Evolutionary conservation across 2,329 filamentous ascomycete species (phyloP).

Genomic region (Daldinia sp.): DNA sequence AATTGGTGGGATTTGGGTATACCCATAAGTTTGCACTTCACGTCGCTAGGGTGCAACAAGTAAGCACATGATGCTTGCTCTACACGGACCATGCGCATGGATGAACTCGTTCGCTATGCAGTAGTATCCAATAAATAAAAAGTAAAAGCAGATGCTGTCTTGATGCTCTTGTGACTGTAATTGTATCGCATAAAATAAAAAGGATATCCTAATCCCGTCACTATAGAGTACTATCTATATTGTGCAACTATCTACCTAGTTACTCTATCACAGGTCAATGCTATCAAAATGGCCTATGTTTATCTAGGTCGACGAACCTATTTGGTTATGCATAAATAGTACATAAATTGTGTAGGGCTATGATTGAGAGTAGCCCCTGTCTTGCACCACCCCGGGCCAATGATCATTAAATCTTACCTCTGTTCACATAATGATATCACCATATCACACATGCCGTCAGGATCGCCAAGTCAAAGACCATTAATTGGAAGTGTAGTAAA

Average conservation of each 20-base stretch:
- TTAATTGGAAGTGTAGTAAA: no score
- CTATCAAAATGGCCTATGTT: no score
- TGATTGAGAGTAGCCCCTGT: not conserved
- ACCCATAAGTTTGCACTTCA: constrained; percentile 28
- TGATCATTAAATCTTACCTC: not conserved
- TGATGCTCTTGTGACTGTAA: not conserved
- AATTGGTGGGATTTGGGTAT: constrained; percentile 9
- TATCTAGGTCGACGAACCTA: no score
- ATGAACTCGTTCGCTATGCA: constrained; percentile 26
- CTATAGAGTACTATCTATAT: no score
- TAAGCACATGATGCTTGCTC: constrained; percentile 35
- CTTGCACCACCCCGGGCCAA: no score
- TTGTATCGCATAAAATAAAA: not conserved
- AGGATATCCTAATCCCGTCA: not conserved
- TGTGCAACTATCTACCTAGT: no score
- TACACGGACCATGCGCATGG: constrained; percentile 24
- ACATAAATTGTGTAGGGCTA: not conserved
- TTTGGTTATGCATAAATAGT: no score
- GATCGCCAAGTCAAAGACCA: no score
- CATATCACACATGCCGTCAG: not conserved
- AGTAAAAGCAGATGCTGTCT: constrained; percentile 6
- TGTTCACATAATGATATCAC: not conserved
- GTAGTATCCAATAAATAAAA: constrained; percentile 42
- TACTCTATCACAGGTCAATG: no score
- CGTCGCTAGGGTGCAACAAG: constrained; percentile 11